Percentiles rank a stretch among this genome's conserved stretches.
phyloP scores from a whole-genome alignment of 2,329 filamentous ascomycete species.

The Metarhizium brunneum region DNA sequence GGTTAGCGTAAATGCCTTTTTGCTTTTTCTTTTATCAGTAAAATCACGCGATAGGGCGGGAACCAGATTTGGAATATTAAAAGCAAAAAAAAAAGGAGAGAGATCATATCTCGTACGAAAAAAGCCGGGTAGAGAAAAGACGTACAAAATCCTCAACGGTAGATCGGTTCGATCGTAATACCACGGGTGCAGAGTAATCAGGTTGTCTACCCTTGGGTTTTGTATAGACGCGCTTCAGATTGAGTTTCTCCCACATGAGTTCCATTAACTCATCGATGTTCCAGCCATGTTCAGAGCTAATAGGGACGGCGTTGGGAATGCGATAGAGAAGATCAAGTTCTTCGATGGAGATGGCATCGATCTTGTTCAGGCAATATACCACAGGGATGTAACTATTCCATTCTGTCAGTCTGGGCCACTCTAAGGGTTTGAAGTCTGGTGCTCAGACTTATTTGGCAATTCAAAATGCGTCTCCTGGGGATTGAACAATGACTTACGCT shows the following conservation, averaged over 20 bases:
- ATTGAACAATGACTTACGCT: conserved; percentile 21
- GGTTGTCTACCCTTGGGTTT: conserved; percentile 95
- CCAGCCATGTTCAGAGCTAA: conserved; percentile 96
- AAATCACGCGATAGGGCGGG: background rate
- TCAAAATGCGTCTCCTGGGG: background rate
- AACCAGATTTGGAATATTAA: background rate
- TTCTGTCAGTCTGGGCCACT: background rate
- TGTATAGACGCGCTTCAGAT: conserved; percentile 86
- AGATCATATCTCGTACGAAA: background rate
- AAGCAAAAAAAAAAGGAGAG: background rate
- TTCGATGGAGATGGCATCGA: conserved; percentile 95
- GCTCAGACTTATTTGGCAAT: background rate
- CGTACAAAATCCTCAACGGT: conserved; percentile 96
- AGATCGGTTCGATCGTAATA: conserved; percentile 70
- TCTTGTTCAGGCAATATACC: conserved; percentile 98
- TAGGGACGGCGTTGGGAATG: conserved; percentile 93
- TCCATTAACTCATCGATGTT: conserved; percentile 96
- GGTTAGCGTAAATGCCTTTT: conserved; percentile 1
- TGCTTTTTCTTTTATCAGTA: background rate
- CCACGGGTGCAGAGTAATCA: conserved; percentile 86
- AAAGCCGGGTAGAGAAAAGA: conserved; percentile 15
- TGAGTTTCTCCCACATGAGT: conserved; percentile 97
- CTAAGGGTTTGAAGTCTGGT: background rate
- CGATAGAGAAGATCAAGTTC: conserved; percentile 93
- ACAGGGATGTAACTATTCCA: conserved; percentile 82